Evolutionary conservation across 148 eudicot genomes (phyloP), one percentile per base, ranked within the genome.

Genomic region (Amaranthus cruentus): DNA sequence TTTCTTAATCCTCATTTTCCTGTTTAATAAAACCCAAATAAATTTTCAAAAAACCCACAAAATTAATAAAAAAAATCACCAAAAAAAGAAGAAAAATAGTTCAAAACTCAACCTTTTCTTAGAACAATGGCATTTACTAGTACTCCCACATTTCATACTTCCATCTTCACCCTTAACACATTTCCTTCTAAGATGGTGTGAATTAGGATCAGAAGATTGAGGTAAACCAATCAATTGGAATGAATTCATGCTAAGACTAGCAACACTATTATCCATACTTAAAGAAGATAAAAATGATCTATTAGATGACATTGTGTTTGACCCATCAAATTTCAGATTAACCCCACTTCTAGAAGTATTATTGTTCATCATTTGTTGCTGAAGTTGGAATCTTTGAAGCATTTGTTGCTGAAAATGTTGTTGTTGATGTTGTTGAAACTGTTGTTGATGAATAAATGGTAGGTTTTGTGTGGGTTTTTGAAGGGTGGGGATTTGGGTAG

Each of bases 1-100:
- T 61, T 87, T 84, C 75, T 80, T 87, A 54, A 87, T 68, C 77
- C 86, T 87, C 77, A 82, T 9, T 81, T 87, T 87, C 84, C 90
- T 87, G 73, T 72, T 52, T 44, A 78, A 57, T n/a, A 57, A 6
- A 58, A 56, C 15, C 38, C 61, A 70, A 55, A 11, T 10, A 14
- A 63, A 8, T 21, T 47, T 9, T 56, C 3, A 56, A 12, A 9
- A 21, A 51, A 62, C 38, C 18, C 9, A 65, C 49, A 55, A 56
- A 10, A 42, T n/a, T 9, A 54, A 59, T 42, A 9, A 47, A 28
- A 43, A 47, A 7, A 70, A 6, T 47, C 49, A 42, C 15, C 61
- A 12, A 72, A 8, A 71, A 44, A 43, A 52, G 73, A 74, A 53
- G 54, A 50, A 46, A 3, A 49, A 49, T 0, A 71, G 2, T 47